Evolutionary conservation across 75 land plant genomes (phyloP).

Genomic region (Ceratopteris richardii): DNA sequence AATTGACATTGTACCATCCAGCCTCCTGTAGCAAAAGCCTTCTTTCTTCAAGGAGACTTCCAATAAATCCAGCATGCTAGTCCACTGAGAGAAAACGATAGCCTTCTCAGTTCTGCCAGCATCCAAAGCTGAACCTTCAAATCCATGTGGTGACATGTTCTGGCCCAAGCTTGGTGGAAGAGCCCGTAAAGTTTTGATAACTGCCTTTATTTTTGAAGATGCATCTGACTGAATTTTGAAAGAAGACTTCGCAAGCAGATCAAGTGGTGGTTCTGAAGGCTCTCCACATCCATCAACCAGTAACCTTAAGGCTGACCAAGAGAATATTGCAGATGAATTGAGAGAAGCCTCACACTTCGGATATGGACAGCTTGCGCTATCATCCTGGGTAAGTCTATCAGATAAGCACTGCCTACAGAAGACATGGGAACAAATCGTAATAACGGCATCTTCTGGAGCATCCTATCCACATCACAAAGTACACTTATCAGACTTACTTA

Average conservation of each 20-base stretch:
- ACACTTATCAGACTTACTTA: too few relatives aligned
- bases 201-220: constrained; percentile 80
- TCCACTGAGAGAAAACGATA: constrained; percentile 99
- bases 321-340: constrained; percentile 48
- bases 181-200: constrained; percentile 49
- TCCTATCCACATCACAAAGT: constrained; percentile 41
- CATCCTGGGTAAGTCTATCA: constrained; percentile 59
- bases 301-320: constrained; percentile 39
- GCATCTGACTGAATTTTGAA: not conserved
- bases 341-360: constrained; percentile 49
- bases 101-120: constrained; percentile 44
- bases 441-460: constrained; percentile 87
- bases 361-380: constrained; percentile 51
- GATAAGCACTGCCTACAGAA: constrained; percentile 93
- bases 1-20: constrained; percentile 93
- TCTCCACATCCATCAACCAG: not conserved
- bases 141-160: not conserved
- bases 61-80: constrained; percentile 88
- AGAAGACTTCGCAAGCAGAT: not conserved
- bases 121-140: constrained; percentile 2
- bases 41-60: constrained; percentile 53
- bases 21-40: constrained; percentile 53
- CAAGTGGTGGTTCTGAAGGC: not conserved
- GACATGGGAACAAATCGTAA: constrained; percentile 81
- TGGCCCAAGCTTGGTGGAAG: constrained; percentile 14